Base-by-base conservation (phyloP, 495 filamentous ascomycete genomes). In the Xylaria scruposa region DNA sequence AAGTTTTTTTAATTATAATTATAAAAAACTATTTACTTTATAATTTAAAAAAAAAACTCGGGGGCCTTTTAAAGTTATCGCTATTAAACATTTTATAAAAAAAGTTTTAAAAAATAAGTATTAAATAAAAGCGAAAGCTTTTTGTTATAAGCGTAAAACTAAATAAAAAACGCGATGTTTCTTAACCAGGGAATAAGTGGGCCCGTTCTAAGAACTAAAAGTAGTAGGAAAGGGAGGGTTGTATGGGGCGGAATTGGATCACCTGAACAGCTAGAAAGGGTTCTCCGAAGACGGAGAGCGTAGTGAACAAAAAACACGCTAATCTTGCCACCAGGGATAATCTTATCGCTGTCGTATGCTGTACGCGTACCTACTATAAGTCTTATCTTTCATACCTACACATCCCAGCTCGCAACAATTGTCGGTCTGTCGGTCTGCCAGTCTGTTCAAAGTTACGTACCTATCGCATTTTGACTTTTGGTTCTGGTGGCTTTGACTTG, bases 251-350 rank as follows among this genome's bases (percentile, higher is more conserved):
- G 24, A 13, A 56, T 17, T 56, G 26, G 26, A 26, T 56, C 53
- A 31, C 26, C 53, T 56, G 53, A 31, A 31, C 26, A 31, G 53
- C 53, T 56, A 12, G 29, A 56, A 56, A n/a, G 24, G 26, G 53
- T 56, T 26, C 53, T 56, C 53, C 53, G 53, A 56, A 56, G 53
- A 56, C 53, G 53, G 53, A 31, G 24, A 29, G 24, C 12, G 51
- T 54, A 54, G 51, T 29, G 51, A 54, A 29, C 51, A 10, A 42
- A 40, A 42, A 42, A 3, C 38, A 12, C 10, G 38, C 38, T 12
- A 40, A 40, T 12, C 38, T 40, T 40, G 33, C 33, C 3, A 42
- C 10, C 10, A 13, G 13, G 40, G 40, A 13, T 42, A 46, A 47
- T 47, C 21, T 54, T 54, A 54, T 26, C 51, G 24, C 49, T 53